phyloP scores from a whole-genome alignment of 169 alveolate species.

The Plasmodium knowlesi region DNA sequence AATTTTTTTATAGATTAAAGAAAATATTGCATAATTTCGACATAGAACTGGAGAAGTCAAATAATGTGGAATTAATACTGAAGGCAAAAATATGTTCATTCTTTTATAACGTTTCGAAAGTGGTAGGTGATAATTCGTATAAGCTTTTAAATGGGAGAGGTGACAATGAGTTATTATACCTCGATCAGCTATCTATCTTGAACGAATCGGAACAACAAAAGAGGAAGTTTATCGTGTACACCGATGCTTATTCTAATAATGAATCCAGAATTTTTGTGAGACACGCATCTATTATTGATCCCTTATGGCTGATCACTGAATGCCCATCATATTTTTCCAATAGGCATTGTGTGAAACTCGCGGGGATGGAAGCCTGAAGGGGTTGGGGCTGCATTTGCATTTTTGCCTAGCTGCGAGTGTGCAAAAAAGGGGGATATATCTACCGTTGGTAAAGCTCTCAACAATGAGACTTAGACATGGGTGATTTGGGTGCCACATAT shows the following conservation, averaged over 20 bases:
- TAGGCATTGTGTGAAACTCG: constrained; percentile 1
- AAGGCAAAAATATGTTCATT: constrained; percentile 65
- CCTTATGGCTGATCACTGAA: constrained; percentile 18
- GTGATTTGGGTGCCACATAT: not conserved
- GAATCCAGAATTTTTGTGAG: constrained; percentile 42
- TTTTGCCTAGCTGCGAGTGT: not conserved
- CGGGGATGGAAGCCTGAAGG: constrained; percentile 3
- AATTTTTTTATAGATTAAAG: constrained; percentile 47
- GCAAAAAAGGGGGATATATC: not conserved
- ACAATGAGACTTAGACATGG: not conserved
- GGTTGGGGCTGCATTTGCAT: not conserved
- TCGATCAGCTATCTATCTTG: constrained; percentile 48
- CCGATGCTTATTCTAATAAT: constrained; percentile 64
- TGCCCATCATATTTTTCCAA: constrained; percentile 55
- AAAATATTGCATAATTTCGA: constrained; percentile 41
- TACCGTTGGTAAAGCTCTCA: not conserved
- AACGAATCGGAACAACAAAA: constrained; percentile 21
- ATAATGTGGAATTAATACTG: constrained; percentile 32
- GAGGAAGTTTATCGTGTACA: constrained; percentile 72
- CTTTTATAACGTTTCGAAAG: constrained; percentile 66
- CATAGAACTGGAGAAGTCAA: constrained; percentile 39
- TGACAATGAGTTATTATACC: not conserved
- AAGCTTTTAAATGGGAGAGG: constrained; percentile 34
- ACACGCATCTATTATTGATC: constrained; percentile 44
- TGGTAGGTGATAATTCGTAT: constrained; percentile 33